Conservation (phyloP, 805 yeast species). For the Metschnikowia shivogae region DNA sequence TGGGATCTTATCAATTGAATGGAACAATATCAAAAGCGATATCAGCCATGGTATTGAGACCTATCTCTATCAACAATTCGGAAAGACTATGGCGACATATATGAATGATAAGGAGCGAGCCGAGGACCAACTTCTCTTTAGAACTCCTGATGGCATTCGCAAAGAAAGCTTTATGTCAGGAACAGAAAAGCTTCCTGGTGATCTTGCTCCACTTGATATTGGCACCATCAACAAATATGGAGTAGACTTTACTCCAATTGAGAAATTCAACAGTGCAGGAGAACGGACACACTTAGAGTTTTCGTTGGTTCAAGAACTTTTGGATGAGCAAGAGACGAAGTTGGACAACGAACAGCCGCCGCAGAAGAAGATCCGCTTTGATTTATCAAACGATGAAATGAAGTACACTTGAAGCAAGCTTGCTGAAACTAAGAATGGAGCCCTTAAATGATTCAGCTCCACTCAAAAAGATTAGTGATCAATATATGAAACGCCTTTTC, state of each 20-base stretch:
- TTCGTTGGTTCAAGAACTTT: constrained; percentile 21
- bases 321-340: constrained; percentile 5
- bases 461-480: constrained; percentile 18
- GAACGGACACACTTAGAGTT: constrained; percentile 28
- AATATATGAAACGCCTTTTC: constrained; percentile 23
- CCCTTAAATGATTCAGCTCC: background rate
- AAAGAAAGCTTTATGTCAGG: constrained; percentile 9
- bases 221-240: constrained; percentile 18
- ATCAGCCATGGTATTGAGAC: constrained; percentile 34
- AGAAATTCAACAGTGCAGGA: constrained; percentile 31
- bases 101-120: constrained; percentile 11
- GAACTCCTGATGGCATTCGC: constrained; percentile 11
- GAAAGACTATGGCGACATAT: constrained; percentile 18
- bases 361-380: constrained; percentile 18
- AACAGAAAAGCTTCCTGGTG: constrained; percentile 12
- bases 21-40: constrained; percentile 41
- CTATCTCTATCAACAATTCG: constrained; percentile 32
- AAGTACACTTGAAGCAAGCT: constrained; percentile 1
- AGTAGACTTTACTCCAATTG: constrained; percentile 26
- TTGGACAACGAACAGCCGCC: background rate
- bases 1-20: constrained; percentile 38
- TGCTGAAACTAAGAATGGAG: background rate
- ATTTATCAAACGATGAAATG: constrained; percentile 25
- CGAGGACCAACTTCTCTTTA: constrained; percentile 12
- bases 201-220: constrained; percentile 15